Evolutionary conservation across 768 basidiomycete species (phyloP), one percentile per base, ranked within the genome.

Genomic region (Hygrocybe punicea): DNA sequence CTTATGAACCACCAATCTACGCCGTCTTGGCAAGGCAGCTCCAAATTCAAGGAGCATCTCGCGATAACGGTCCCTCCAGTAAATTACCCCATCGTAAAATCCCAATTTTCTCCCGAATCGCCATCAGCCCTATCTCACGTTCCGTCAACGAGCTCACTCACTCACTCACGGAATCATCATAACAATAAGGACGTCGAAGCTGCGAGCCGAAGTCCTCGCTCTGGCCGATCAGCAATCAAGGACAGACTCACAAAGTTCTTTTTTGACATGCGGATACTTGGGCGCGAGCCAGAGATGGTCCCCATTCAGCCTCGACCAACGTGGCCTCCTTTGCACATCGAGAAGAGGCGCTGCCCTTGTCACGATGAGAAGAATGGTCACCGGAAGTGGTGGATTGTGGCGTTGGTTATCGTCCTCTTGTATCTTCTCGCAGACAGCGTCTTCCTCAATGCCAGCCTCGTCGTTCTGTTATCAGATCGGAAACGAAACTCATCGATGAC

Each of bases 361-460:
- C 54, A 55, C 3, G 35, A 46, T 25, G 16, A 33, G 25, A 34
- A 55, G 33, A 35, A 29, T 8, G n/a, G 34, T 11, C 44, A 33
- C 25, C 36, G 29, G 34, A 29, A 42, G 25, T 55, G 45, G 21
- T 45, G 44, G 42, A 46, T 55, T 14, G 47, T 55, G 24, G 54
- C 33, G 14, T 23, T 48, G n/a, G 34, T 48, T 3, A 55, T 55
- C 19, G 16, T 55, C 11, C 54, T 55, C 6, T 33, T 55, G 14
- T 55, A 55, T 29, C 55, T 57, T 23, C 39, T 57, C 29, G 47
- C 37, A 34, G 45, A 57, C 55, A 36, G n/a, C 36, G 21, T 57
- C 19, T 49, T 57, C 36, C 48, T 57, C 47, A 51, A 57, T 40
- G 21, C 42, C 34, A 17, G 25, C 29, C 13, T 56, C 25, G 23